Conservation (phyloP, 371 early-diverging fungal genomes). For the Lichtheimia corymbifera region DNA sequence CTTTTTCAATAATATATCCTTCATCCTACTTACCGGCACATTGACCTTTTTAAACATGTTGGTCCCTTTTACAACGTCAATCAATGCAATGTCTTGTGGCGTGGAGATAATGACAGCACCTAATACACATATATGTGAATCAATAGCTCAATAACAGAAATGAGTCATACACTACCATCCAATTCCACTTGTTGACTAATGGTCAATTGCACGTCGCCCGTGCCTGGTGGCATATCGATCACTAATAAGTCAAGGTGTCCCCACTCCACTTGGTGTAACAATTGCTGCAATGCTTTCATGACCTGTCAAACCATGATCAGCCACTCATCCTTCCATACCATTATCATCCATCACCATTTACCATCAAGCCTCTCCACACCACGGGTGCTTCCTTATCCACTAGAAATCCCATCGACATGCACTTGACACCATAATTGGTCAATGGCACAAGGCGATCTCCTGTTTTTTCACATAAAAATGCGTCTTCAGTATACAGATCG, state of each 20-base stretch:
- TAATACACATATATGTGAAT: conserved; percentile 16
- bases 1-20: neutral
- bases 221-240: conserved; percentile 93
- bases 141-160: neutral
- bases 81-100: conserved; percentile 87
- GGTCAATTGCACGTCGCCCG: conserved; percentile 88
- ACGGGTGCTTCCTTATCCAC: conserved; percentile 77
- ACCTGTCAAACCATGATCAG: conserved; percentile 40
- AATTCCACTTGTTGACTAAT: conserved; percentile 81
- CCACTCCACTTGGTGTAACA: conserved; percentile 87
- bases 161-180: conserved; percentile 50
- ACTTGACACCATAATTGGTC: conserved; percentile 81
- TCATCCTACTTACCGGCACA: conserved; percentile 66
- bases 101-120: conserved; percentile 89
- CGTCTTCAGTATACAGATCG: neutral
- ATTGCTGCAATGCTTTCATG: conserved; percentile 91
- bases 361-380: conserved; percentile 93
- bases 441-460: conserved; percentile 70
- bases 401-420: conserved; percentile 93
- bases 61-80: conserved; percentile 82
- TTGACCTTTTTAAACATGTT: conserved; percentile 84
- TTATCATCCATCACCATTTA: conserved; percentile 10
- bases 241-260: conserved; percentile 75
- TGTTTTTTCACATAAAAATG: conserved; percentile 1
- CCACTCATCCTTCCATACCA: neutral